Evolutionary conservation across 768 basidiomycete genomes (phyloP).

Genomic region (Tephrocybe sp.): DNA sequence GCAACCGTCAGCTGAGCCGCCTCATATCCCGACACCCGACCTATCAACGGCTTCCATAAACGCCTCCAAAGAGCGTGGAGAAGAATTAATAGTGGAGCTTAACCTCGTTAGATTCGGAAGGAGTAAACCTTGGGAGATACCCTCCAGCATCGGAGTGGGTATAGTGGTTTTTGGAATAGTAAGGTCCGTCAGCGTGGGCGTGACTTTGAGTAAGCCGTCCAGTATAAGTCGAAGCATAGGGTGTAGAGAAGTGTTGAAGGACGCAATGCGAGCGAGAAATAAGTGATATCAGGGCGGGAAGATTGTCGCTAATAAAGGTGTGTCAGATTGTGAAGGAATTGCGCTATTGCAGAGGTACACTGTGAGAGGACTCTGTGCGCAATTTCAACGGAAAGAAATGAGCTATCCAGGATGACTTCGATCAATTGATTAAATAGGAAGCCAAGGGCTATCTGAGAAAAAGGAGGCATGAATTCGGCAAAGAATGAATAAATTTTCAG

Average conservation of each 20-base stretch:
- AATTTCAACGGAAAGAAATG: not conserved
- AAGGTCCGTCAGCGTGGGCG: not conserved
- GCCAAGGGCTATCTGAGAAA: not conserved
- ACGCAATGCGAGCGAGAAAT: conserved; percentile 1
- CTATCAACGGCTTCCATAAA: conserved; percentile 8
- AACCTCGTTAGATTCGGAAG: not conserved
- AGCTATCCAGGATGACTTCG: not conserved
- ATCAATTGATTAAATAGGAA: not conserved
- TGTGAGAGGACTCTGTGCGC: not conserved
- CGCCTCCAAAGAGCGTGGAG: conserved; percentile 1
- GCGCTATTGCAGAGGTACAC: not conserved
- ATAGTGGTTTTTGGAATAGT: not conserved
- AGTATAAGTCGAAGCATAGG: too few species aligned
- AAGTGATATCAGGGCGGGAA: conserved; percentile 1
- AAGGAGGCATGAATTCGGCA: not conserved
- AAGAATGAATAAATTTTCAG: not conserved
- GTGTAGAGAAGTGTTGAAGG: not conserved
- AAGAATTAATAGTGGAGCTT: not conserved
- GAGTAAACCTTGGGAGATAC: not conserved
- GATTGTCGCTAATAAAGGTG: not conserved
- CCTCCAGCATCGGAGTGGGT: not conserved
- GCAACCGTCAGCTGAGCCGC: not conserved
- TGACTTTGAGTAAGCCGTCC: not conserved
- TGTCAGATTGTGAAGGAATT: not conserved
- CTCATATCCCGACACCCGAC: not conserved